Evolutionary conservation across 2,329 filamentous ascomycete genomes (phyloP).

Genomic region (Phialocephala sp.): DNA sequence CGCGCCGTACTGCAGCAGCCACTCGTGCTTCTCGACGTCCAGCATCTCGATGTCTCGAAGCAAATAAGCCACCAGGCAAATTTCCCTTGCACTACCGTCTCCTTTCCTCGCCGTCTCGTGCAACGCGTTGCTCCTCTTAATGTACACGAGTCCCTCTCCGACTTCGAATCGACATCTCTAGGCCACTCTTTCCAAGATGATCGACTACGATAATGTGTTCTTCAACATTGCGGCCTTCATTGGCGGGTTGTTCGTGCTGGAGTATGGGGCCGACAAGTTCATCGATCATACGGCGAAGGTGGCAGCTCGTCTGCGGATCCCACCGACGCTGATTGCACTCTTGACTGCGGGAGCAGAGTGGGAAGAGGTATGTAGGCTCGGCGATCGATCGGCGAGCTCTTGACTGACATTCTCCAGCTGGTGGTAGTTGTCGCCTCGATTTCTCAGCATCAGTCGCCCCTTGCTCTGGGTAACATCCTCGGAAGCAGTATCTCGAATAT

Average conservation of each 20-base stretch:
- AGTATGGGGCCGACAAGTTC: slow-evolving; percentile 58
- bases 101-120: slow-evolving; percentile 5
- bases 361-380: slow-evolving; percentile 53
- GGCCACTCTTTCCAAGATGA: slow-evolving; percentile 22
- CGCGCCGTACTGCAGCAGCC: not conserved
- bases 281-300: slow-evolving; percentile 56
- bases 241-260: slow-evolving; percentile 54
- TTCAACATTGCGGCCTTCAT: slow-evolving; percentile 52
- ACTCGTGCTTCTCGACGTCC: not conserved
- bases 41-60: slow-evolving; percentile 15
- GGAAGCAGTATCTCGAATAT: slow-evolving; percentile 62
- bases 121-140: not conserved
- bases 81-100: slow-evolving; percentile 6
- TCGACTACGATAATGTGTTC: slow-evolving; percentile 27
- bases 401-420: slow-evolving; percentile 44
- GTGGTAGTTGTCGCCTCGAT: slow-evolving; percentile 56
- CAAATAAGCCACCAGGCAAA: not conserved
- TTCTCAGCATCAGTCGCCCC: slow-evolving; percentile 50
- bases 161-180: slow-evolving; percentile 2
- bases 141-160: not conserved
- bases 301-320: slow-evolving; percentile 51
- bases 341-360: slow-evolving; percentile 60
- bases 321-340: slow-evolving; percentile 55
- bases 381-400: not conserved
- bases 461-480: slow-evolving; percentile 60